A percentile compares a stretch with the other conserved stretches of the same genome.
Conservation (phyloP, 331 rosid genomes). For the Telfairia occidentalis region DNA sequence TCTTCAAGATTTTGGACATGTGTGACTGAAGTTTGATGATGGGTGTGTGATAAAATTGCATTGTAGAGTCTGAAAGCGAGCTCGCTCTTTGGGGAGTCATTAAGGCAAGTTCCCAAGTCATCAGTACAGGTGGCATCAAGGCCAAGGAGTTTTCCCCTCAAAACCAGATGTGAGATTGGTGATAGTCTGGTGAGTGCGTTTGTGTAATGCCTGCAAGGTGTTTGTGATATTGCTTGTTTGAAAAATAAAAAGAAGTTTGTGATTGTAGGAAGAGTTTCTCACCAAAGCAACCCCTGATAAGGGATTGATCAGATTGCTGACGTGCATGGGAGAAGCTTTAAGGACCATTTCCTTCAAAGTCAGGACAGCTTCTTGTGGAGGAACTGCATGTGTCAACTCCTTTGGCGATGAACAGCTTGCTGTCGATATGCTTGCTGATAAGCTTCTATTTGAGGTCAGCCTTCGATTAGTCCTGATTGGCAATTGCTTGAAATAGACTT, state of each 20-base stretch:
- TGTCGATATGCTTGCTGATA: conserved; percentile 79
- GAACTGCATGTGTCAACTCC: conserved; percentile 92
- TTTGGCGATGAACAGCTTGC: conserved; percentile 99
- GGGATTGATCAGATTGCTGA: conserved; percentile 67
- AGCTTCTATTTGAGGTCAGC: conserved; percentile 80
- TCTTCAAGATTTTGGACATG: neutral
- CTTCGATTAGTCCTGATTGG: neutral
- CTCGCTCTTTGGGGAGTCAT: conserved; percentile 74
- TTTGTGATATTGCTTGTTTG: neutral
- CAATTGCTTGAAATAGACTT: neutral
- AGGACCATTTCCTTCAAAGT: conserved; percentile 93
- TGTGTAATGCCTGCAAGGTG: neutral
- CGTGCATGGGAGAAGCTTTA: conserved; percentile 86
- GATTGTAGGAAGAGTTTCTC: conserved; percentile 73
- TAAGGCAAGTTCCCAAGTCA: conserved; percentile 49
- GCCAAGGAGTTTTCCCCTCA: conserved; percentile 33
- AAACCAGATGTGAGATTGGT: conserved; percentile 70
- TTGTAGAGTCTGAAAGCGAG: conserved; percentile 59
- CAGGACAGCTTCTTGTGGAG: conserved; percentile 95
- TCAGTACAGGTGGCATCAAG: conserved; percentile 37
- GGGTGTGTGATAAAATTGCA: neutral
- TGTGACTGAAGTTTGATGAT: neutral
- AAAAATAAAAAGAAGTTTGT: neutral
- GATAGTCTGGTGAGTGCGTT: conserved; percentile 65
- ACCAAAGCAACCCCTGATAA: conserved; percentile 78